Conservation (phyloP, 148 eudicot species). For the Silene latifolia region DNA sequence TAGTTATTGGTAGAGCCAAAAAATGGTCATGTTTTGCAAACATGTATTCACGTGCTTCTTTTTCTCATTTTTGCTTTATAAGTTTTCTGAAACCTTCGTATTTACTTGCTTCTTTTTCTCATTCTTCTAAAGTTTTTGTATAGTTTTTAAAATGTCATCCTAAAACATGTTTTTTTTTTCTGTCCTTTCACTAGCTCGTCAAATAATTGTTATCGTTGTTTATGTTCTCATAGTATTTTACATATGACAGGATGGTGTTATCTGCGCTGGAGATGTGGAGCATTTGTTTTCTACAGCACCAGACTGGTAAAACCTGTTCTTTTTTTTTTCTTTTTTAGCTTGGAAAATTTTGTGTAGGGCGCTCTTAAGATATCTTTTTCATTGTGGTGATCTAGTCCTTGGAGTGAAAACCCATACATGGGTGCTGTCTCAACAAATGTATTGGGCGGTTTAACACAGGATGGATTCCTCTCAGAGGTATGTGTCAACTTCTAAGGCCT, state of each 20-base stretch:
- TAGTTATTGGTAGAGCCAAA: too few species aligned
- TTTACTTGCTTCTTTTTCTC: too few species aligned
- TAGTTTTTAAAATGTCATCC: neutral
- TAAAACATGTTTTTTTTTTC: too few species aligned
- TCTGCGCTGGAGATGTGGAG: neutral
- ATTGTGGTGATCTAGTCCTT: too few species aligned
- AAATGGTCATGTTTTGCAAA: too few species aligned
- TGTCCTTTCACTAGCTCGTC: neutral
- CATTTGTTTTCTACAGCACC: neutral
- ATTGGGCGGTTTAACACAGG: neutral
- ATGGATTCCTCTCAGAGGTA: constrained; percentile 4
- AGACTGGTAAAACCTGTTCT: constrained; percentile 1
- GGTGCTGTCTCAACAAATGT: too few species aligned
- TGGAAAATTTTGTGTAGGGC: neutral
- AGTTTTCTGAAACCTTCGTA: too few species aligned
- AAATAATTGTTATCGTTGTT: neutral
- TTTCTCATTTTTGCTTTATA: too few species aligned
- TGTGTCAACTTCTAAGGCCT: neutral
- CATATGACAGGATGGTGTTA: constrained; percentile 1
- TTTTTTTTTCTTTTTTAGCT: neutral
- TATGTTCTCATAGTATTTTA: constrained; percentile 1
- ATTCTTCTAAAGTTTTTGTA: too few species aligned
- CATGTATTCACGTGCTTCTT: too few species aligned
- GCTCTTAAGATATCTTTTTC: neutral
- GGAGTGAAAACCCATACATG: too few species aligned